Evolutionary conservation across 441 rosid species (phyloP).

Genomic region (Omphalea diandra): DNA sequence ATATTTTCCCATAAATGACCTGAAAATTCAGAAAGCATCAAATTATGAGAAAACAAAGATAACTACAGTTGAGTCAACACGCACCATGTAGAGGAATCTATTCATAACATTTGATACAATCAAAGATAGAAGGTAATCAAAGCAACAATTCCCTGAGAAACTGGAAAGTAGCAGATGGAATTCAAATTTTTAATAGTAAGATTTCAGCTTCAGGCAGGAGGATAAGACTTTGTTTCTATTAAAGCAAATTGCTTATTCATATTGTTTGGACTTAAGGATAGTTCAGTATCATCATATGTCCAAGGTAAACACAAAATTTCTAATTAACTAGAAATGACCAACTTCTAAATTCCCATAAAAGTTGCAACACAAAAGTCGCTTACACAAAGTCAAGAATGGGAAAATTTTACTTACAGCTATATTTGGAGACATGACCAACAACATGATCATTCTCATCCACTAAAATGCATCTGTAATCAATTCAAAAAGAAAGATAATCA

Average conservation of each 20-base stretch:
- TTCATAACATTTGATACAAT: not conserved
- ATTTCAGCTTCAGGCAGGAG: not conserved
- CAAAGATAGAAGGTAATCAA: not conserved
- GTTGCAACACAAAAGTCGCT: not conserved
- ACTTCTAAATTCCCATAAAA: not conserved
- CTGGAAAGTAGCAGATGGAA: not conserved
- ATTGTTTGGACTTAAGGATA: not conserved
- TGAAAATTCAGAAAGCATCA: slow-evolving; percentile 32
- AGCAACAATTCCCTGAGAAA: not conserved
- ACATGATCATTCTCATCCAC: slow-evolving; percentile 83
- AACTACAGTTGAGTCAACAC: not conserved
- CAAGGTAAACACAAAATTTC: not conserved
- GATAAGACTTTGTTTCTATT: not conserved
- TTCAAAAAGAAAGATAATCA: slow-evolving; percentile 12
- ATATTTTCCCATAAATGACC: slow-evolving; percentile 98
- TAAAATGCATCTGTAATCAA: slow-evolving; percentile 79
- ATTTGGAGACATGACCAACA: slow-evolving; percentile 87
- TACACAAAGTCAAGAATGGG: not conserved
- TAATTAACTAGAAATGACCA: not conserved
- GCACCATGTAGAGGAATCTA: not conserved
- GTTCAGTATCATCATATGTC: not conserved
- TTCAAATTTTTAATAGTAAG: not conserved
- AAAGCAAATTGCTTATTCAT: not conserved
- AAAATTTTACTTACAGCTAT: slow-evolving; percentile 62
- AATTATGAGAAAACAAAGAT: not conserved